Conservation (phyloP, 495 filamentous ascomycete genomes). For the Tetracladium setigerum region DNA sequence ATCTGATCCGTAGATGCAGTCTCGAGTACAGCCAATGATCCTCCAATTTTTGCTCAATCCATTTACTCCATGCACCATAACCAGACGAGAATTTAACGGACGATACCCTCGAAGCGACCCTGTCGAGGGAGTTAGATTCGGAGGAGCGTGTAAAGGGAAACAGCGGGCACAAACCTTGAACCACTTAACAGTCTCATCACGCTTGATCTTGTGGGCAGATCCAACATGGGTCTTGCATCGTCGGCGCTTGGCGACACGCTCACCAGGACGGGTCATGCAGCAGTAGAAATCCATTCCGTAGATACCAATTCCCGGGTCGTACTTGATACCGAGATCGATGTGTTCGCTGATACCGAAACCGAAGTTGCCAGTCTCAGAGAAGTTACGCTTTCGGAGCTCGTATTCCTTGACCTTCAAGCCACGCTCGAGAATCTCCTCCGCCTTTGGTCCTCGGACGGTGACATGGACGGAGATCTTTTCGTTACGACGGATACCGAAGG, state of each 20-base stretch:
- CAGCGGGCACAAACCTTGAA: constrained; percentile 92
- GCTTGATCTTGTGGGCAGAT: constrained; percentile 83
- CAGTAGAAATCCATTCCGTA: constrained; percentile 99
- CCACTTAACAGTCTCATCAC: constrained; percentile 93
- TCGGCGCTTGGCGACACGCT: constrained; percentile 92
- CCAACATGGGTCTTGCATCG: constrained; percentile 83
- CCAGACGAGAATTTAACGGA: constrained; percentile 18
- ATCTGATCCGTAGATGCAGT: constrained; percentile 27
- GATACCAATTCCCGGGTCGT: constrained; percentile 98
- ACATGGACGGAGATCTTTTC: constrained; percentile 99
- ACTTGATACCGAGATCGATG: constrained; percentile 99
- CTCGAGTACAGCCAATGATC: constrained; percentile 23
- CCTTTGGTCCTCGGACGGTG: constrained; percentile 98
- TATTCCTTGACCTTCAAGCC: constrained; percentile 99
- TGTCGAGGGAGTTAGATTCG: too few species aligned
- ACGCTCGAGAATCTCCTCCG: constrained; percentile 99
- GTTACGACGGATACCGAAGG: constrained; percentile 99
- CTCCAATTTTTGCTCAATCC: constrained; percentile 22
- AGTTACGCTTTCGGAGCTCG: constrained; percentile 97
- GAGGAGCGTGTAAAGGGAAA: too few species aligned
- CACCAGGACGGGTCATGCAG: constrained; percentile 98
- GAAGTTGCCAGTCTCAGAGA: constrained; percentile 99
- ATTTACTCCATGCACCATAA: constrained; percentile 26
- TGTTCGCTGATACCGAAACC: constrained; percentile 99
- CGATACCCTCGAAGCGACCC: constrained; percentile 16